Conservation (phyloP, 345 rosid species). For the Toxicodendron radicans region DNA sequence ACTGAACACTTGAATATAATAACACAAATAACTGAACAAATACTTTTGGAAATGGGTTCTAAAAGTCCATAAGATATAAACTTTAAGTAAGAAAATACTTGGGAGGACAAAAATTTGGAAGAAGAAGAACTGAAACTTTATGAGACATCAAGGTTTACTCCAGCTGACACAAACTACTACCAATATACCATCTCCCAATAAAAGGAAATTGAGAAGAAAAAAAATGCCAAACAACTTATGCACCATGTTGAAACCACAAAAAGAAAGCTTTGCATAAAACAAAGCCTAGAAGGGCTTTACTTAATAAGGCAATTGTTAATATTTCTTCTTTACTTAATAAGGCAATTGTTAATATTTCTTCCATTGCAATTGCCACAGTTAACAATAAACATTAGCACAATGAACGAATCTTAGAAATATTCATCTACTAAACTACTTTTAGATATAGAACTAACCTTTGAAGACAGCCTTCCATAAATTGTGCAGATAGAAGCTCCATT, state of each 20-base stretch:
- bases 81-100: neutral
- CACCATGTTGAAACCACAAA: neutral
- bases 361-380: neutral
- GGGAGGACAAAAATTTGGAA: neutral
- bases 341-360: neutral
- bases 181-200: neutral
- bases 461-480: constrained; percentile 51
- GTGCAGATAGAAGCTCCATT: constrained; percentile 62
- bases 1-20: too few species aligned
- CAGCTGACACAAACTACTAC: neutral
- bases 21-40: neutral
- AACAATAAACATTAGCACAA: neutral
- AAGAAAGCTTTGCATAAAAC: neutral
- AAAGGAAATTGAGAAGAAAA: neutral
- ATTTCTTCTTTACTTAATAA: neutral
- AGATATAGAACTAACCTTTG: constrained; percentile 47
- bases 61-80: neutral
- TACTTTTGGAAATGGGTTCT: neutral
- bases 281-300: neutral
- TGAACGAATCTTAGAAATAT: neutral
- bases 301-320: neutral
- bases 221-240: neutral
- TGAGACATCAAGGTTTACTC: neutral
- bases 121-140: neutral
- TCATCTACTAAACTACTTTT: neutral